These are phyloP conservation scores for Quercus bicolor DNA, from an alignment of 306 rosid genomes.

Conservation along the genomic window DNA sequence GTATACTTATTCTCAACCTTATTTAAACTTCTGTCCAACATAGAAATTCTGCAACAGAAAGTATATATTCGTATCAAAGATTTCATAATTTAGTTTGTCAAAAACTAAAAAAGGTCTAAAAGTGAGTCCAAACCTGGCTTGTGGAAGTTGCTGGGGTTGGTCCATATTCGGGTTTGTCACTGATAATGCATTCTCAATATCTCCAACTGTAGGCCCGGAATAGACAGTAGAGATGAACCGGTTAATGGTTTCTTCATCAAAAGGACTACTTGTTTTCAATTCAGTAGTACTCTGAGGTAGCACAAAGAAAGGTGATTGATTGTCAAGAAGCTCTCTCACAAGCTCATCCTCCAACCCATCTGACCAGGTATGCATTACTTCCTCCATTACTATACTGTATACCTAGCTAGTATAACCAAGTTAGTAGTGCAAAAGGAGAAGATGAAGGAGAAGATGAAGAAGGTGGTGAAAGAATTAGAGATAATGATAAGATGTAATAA, in stretches of 20 bases:
- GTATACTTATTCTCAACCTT: conserved; percentile 84
- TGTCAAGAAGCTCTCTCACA: conserved; percentile 65
- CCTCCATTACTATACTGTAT: conserved; percentile 32
- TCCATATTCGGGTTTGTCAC: conserved; percentile 30
- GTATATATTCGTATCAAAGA: not conserved
- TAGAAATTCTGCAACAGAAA: conserved; percentile 45
- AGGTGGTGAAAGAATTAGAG: conserved; percentile 1
- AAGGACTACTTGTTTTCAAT: not conserved
- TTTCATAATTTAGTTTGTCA: too few species aligned
- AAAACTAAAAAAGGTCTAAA: not conserved
- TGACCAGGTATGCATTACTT: conserved; percentile 42
- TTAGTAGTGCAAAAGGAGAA: conserved; percentile 25
- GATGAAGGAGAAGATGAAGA: conserved; percentile 12
- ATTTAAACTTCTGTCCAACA: conserved; percentile 55
- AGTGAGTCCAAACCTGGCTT: conserved; percentile 37
- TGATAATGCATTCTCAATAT: conserved; percentile 68
- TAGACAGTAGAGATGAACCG: conserved; percentile 44
- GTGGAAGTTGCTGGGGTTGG: conserved; percentile 42
- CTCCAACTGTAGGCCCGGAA: conserved; percentile 72
- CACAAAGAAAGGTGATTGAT: conserved; percentile 51
- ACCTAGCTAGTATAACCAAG: conserved; percentile 25
- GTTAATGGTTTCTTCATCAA: conserved; percentile 28
- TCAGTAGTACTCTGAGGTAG: conserved; percentile 25
- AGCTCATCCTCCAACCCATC: conserved; percentile 65
- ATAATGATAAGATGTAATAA: not conserved